Base-by-base conservation (phyloP, 2,329 filamentous ascomycete species). In the Beauveria pseudobassiana region DNA sequence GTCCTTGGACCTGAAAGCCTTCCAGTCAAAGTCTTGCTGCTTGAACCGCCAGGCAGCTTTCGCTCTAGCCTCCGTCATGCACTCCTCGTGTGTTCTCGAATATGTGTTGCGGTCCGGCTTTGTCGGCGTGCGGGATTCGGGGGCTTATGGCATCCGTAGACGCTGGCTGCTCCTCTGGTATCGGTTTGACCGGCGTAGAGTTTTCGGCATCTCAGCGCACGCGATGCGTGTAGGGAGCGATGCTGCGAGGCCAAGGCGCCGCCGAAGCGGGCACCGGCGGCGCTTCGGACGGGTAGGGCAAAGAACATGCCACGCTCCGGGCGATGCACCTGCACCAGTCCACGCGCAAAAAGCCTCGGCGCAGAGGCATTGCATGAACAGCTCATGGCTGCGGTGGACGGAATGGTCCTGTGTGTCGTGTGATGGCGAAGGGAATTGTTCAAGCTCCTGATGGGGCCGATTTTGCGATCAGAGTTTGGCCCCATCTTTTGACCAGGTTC, bases 361-460 rank as follows among this genome's bases (percentile, higher is more conserved):
- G 80, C 74, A 34, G 74, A 71, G 7, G 72, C 74, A 62, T 78
- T 76, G 64, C 81, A 84, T 24, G 76, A 70, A 67, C 80, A 83
- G 64, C 69, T 74, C 80, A 83, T 83, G 53, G 64, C 68, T 64
- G 57, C 42, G 10, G 12, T 54, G n/a, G 10, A 40, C 9, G 22
- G 22, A 18, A 20, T 51, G 14, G 43, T 59, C 20, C 5, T 16
- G 24, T 59, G 34, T n/a, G 56, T 61, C 50, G 59, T 54, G 50
- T 60, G 57, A 60, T 60, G 59, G 45, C 18, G 12, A 61, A 62
- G 38, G 46, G 59, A 26, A 55, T 24, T 46, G 26, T 24, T 20
- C 10, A 45, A 40, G 50, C 52, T 61, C 42, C 42, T 49, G 12
- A 55, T 42, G 51, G 59, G 59, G 51, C 30, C 12, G 28, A 24